Evolutionary conservation across 2,329 filamentous ascomycete genomes (phyloP), one percentile per base, ranked within the genome.

Genomic region (Chaetomium globosum): DNA sequence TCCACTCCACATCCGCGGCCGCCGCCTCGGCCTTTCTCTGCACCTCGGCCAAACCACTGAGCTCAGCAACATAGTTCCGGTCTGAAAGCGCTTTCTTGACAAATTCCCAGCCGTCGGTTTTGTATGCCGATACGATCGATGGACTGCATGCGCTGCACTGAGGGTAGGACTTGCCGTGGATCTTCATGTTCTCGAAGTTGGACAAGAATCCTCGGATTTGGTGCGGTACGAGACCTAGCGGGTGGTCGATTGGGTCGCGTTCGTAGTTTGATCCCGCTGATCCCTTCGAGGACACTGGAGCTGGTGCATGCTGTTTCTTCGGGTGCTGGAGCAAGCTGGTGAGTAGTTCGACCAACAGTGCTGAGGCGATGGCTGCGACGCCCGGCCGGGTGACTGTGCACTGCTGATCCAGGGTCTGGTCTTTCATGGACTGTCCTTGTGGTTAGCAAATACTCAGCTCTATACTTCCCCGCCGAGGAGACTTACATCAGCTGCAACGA

Each of bases 311-410:
- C 23, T 85, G 81, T n/a, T 87, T 84, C 8, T 89, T 80, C 0
- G 93, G 93, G 74, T 97, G 94, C 74, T 99, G 95, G 10, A 97
- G 81, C 43, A 97, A 80, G 65, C 91, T 96, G 10, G 93, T 88
- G 31, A 99, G 84, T 5, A 98, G 83, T 77, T 99, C 95, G 56
- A 98, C 94, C 6, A 97, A 84, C 39, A 96, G 83, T 2, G 92
- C 92, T 2, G 95, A 97, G 8, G 95, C 95, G 64, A 97, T 95
- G 10, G 93, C 89, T 16, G 95, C 94, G 43, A 97, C 88, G 19
- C 95, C 95, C 0, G 95, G 95, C 10, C 95, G 87, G 2, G 95
- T 99, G 23, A 99, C 95, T 0, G 95, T 99, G 77, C 95, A 99
- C 78, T 98, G 95, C 76, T 99, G 95, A 75, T 99, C 95, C 12